Conservation (phyloP, 23 red algal species). For the Pyropia haitanensis region DNA sequence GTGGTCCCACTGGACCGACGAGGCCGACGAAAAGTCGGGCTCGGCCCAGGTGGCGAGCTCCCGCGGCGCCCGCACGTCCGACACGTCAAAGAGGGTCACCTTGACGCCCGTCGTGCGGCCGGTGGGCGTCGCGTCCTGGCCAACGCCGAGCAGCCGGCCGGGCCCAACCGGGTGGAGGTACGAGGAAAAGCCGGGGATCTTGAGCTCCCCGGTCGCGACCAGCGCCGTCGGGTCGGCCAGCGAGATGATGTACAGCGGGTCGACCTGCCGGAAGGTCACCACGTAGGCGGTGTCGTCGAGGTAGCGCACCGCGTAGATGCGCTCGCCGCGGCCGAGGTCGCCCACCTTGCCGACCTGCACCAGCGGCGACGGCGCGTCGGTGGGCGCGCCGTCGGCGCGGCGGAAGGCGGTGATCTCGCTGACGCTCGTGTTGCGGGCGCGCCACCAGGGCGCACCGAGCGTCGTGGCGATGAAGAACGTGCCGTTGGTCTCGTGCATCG, state of each 20-base stretch:
- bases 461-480: slow-evolving; percentile 62
- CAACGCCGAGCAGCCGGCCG: slow-evolving; percentile 41
- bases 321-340: slow-evolving; percentile 31
- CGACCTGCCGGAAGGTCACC: slow-evolving; percentile 41
- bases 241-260: slow-evolving; percentile 44
- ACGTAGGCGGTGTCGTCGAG: slow-evolving; percentile 32
- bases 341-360: slow-evolving; percentile 19
- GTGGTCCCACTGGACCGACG: slow-evolving; percentile 52
- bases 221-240: slow-evolving; percentile 19
- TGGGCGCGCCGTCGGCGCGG: too few species aligned
- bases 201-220: slow-evolving; percentile 45
- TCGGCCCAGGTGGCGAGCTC: slow-evolving; percentile 40
- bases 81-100: slow-evolving; percentile 42
- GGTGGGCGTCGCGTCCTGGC: slow-evolving; percentile 24
- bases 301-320: slow-evolving; percentile 46
- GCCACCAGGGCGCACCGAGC: slow-evolving; percentile 39
- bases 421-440: slow-evolving; percentile 36
- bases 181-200: slow-evolving; percentile 43
- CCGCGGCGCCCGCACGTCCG: slow-evolving; percentile 15
- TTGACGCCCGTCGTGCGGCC: slow-evolving; percentile 26
- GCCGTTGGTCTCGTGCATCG: slow-evolving; percentile 32
- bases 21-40: neutral
- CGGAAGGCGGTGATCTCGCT: slow-evolving; percentile 35
- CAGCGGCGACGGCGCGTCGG: too few species aligned
- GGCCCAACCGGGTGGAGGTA: slow-evolving; percentile 29